A percentile compares a stretch with the other conserved stretches of the same genome.
Conservation (phyloP, 2,329 filamentous ascomycete genomes). For the Phaeosphaeria sp. region DNA sequence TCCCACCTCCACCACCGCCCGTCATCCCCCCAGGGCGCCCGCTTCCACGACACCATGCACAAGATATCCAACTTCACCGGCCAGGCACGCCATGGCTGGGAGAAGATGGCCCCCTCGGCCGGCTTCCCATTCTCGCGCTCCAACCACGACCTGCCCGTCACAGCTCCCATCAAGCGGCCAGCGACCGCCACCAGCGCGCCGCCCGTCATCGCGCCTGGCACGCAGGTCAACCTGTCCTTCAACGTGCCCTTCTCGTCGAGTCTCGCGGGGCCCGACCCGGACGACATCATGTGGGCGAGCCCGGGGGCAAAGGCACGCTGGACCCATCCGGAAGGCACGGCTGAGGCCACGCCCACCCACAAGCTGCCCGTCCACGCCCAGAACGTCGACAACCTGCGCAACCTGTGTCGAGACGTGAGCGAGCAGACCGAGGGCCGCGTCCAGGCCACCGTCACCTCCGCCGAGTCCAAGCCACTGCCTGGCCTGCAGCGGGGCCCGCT, state of each 20-base stretch:
- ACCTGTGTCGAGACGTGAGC: conserved; percentile 82
- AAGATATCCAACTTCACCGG: conserved; percentile 73
- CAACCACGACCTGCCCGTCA: conserved; percentile 61
- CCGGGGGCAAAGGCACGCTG: conserved; percentile 86
- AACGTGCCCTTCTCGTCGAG: conserved; percentile 96
- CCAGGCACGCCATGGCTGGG: conserved; percentile 70
- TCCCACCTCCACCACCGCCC: conserved; percentile 29
- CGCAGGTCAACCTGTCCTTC: conserved; percentile 90
- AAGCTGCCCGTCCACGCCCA: conserved; percentile 90
- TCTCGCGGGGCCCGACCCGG: conserved; percentile 87
- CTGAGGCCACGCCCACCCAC: conserved; percentile 83
- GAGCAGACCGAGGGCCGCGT: conserved; percentile 68
- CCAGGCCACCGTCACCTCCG: conserved; percentile 82
- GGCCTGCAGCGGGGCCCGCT: conserved; percentile 58
- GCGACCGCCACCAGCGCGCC: conserved; percentile 55
- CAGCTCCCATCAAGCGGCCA: conserved; percentile 63
- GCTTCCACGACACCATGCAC: conserved; percentile 59
- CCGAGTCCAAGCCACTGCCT: conserved; percentile 70
- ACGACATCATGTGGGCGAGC: conserved; percentile 93
- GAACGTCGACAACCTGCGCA: conserved; percentile 80
- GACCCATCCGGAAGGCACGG: conserved; percentile 88
- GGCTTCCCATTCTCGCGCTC: conserved; percentile 68
- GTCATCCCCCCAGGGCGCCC: conserved; percentile 36
- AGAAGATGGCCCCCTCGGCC: conserved; percentile 67
- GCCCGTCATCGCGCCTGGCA: conserved; percentile 74